Base-by-base conservation (phyloP, 129 eudicot genomes). In the Kitagawia praeruptora region DNA sequence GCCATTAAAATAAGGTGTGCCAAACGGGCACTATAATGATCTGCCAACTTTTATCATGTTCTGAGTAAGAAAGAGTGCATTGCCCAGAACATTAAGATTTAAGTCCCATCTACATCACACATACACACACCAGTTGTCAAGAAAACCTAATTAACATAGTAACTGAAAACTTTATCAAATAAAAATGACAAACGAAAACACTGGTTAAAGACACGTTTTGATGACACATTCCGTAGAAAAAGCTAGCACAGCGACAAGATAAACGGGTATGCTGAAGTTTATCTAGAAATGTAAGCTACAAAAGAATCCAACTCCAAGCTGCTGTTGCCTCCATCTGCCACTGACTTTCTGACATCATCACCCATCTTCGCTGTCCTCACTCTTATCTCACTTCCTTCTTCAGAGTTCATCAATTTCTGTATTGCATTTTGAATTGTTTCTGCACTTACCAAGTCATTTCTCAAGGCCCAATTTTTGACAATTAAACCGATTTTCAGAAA, bases 291-390 rank as follows among this genome's bases (percentile, higher is more conserved):
- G 46, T 70, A 48, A 6, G 75, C 48, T 39, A 70, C 25, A 37
- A 70, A 70, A 2, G 75, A 18, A 70, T 70, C 75, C 75, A 70
- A 70, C 46, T 70, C 75, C 75, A 70, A 39, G 28, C 75, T 19
- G 45, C 45, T 70, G 2, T 15, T 18, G 21, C 47, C 75, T 8
- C 25, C 2, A 2, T 37, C 25, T 16, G 23, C 1, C 25, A 70
- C 46, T 18, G 75, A 39, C 13, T 70, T 70, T 8, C 47, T 70
- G 28, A 70, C 48, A 39, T 70, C 47, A 18, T 39, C 75, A 16
- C 75, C 75, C 75, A 70, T 39, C 75, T 70, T 39, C 0, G 75
- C 47, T 0, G 75, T 27, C 18, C 75, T 70, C 48, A 8, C 41
- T 39, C 75, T 70, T 34, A 70, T 70, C 45, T 34, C 46, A 37